Base-by-base conservation (phyloP, 2,329 filamentous ascomycete species). In the Fusarium bactridioides region DNA sequence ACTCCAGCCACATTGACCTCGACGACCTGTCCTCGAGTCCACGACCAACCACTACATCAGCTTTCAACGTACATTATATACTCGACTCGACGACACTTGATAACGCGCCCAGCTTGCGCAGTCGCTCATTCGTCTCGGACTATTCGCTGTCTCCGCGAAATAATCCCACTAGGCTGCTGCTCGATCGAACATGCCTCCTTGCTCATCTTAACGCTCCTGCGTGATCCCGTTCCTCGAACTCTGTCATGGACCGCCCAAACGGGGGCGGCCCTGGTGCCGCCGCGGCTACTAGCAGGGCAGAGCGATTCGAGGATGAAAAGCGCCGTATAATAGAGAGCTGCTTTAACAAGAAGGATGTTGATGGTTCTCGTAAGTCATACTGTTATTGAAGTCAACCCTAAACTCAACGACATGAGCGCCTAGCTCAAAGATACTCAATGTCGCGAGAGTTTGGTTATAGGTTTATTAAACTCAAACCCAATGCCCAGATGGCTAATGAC, bases 221-320 rank as follows among this genome's bases (percentile, higher is more conserved):
- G 67, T 76, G 71, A 77, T 77, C 66, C 67, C 40, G 38, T 63
- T 70, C 67, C 66, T 63, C 64, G 38, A 64, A 64, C 31, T 72
- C 61, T 71, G 72, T 76, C 65, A 83, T 83, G 82, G 82, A 83
- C 78, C 81, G 80, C 80, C 78, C 80, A 76, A 82, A 82, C 72
- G 81, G 80, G 76, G 77, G 78, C 70, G 78, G 80, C 75, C 78
- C 78, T 64, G 78, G 77, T 73, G 75, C 80, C 62, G 79, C 79
- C 66, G 75, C 80, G 61, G 79, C 80, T 74, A 76, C 78, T 75
- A 79, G 74, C 70, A 81, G 81, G 76, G 95, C 95, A 61, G 94
- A 97, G 84, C 90, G 90, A 77, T 99, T 98, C 81, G 96, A 99
- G 82, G 94, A 98, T 79, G 96, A 99, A 87, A 97, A 98, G 87